Evolutionary conservation across 257 asterid genomes (phyloP).

Genomic region (Sherardia arvensis): DNA sequence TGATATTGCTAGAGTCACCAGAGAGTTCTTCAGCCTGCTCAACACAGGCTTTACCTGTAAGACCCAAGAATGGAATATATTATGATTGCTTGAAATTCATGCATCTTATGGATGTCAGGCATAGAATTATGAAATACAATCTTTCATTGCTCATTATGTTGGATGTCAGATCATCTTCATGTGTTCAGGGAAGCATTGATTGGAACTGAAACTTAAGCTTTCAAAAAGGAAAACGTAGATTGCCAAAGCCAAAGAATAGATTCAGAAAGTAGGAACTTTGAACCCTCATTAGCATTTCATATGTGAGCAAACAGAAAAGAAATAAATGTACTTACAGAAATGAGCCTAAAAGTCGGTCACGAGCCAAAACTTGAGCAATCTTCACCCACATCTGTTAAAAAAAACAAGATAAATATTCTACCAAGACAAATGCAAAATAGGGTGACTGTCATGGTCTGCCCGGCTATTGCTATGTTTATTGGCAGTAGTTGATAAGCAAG

Average conservation of each 20-base stretch:
- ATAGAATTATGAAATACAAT: too few relatives aligned
- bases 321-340: conserved; percentile 46
- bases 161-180: too few relatives aligned
- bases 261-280: conserved; percentile 4
- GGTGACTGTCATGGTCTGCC: too few relatives aligned
- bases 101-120: too few relatives aligned
- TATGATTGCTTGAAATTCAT: too few relatives aligned
- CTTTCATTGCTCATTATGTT: too few relatives aligned
- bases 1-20: conserved; percentile 61
- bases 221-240: neutral
- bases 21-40: conserved; percentile 61
- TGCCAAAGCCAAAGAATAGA: neutral
- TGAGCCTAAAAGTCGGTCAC: conserved; percentile 87
- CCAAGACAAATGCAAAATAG: neutral
- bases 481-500: neutral
- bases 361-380: conserved; percentile 88
- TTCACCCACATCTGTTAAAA: conserved; percentile 84
- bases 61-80: neutral
- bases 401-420: conserved; percentile 2
- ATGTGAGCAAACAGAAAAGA: neutral
- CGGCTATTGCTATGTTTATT: neutral
- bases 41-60: conserved; percentile 83
- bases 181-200: neutral
- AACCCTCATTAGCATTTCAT: neutral
- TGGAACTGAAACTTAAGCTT: neutral